Evolutionary conservation across 1,139 yeast genomes (phyloP), one percentile per base, ranked within the genome.

Genomic region (Taiozyma sp.): DNA sequence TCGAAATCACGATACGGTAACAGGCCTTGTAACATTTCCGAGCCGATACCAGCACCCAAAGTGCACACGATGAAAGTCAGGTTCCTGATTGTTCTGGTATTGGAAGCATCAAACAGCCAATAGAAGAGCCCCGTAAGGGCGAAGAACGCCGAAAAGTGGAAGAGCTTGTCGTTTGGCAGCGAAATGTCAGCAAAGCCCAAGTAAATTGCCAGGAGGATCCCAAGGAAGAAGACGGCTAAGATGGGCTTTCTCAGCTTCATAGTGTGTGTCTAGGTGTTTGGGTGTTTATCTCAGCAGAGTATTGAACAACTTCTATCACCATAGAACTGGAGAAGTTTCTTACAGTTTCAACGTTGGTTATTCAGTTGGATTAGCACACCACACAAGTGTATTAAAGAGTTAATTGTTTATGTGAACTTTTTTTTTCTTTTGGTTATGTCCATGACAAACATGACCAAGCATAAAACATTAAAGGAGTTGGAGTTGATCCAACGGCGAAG

Each of bases 1-100:
- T 82, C 87, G 64, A 81, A 81, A 1, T 67, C 66, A 52, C 87
- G 61, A 1, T 58, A 56, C 0, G 84, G 79, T 10, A 81, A 62
- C 3, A 73, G 22, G 30, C 63, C 60, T 57, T 81, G 86, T 2
- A 75, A 52, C 42, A 77, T 66, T 60, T 83, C 88, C 70, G 82
- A 83, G 2, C 70, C 66, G 4, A 80, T 63, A n/a, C 79, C 69
- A 0, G 75, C 84, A 4, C 70, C 69, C 2, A 73, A 27, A 0
- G 80, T 71, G 60, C 85, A 80, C 10, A 71, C 58, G 0, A 69
- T 34, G 14, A 77, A 58, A 0, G 83, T 75, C 42, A 78, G 42
- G 34, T 62, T 68, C 48, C 72, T 66, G 51, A 72, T 61, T 14
- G 57, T 61, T 52, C 66, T 67, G 44, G 71, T 61, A 16, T 75